Conservation (phyloP, 306 rosid species). For the Castanea crenata region DNA sequence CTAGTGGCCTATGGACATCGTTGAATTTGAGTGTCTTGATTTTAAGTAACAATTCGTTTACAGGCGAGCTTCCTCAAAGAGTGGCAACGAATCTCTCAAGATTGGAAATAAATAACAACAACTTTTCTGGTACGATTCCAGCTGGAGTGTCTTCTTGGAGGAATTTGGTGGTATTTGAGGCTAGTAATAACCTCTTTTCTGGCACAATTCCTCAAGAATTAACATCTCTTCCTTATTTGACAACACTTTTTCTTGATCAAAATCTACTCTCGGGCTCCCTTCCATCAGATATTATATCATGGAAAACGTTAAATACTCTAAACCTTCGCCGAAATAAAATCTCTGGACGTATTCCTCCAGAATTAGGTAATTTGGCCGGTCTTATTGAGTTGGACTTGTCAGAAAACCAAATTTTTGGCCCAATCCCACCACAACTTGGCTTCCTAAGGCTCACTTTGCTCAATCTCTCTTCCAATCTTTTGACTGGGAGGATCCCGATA, state of each 20-base stretch:
- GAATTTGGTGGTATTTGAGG: conserved; percentile 43
- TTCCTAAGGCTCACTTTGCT: conserved; percentile 3
- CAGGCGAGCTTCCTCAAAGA: conserved; percentile 56
- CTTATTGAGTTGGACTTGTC: conserved; percentile 63
- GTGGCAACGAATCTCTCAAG: conserved; percentile 33
- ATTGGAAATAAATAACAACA: conserved; percentile 54
- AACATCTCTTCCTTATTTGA: conserved; percentile 37
- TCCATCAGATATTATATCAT: conserved; percentile 46
- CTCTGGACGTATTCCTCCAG: conserved; percentile 45
- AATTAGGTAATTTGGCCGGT: conserved; percentile 31
- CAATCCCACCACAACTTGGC: conserved; percentile 46
- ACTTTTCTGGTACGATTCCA: conserved; percentile 56
- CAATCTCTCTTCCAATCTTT: conserved; percentile 54
- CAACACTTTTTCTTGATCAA: conserved; percentile 40
- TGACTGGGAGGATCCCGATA: conserved; percentile 51
- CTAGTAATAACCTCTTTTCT: conserved; percentile 47
- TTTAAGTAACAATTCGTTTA: conserved; percentile 45
- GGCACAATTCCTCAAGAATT: conserved; percentile 59
- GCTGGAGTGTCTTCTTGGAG: conserved; percentile 46
- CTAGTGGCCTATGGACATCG: conserved; percentile 66
- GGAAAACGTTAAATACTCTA: conserved; percentile 37
- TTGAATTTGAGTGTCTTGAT: conserved; percentile 25
- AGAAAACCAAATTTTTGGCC: conserved; percentile 59
- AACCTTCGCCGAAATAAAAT: conserved; percentile 48
- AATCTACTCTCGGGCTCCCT: conserved; percentile 48